Evolutionary conservation across 805 yeast genomes (phyloP), one percentile per base, ranked within the genome.

Genomic region (Hanseniaspora mollemarum): DNA sequence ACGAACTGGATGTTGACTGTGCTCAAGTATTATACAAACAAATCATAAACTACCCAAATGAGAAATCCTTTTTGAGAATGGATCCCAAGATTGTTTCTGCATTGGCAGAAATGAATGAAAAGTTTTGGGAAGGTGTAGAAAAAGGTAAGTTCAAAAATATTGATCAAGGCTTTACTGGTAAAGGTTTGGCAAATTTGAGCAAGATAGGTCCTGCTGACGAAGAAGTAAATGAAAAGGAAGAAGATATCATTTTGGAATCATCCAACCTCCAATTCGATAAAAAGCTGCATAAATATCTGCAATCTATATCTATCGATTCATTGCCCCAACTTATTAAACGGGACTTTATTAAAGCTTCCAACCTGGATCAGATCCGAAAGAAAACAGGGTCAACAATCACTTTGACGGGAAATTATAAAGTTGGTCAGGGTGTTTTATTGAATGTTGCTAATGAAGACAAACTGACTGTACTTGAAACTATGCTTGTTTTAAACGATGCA

Each of bases 91-190:
- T 73, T 25, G 67, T 83, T 2, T 50, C 62, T 16, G 36, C 33
- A 10, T 45, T 67, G 39, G 62, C 60, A 32, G 62, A 62, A 13
- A 70, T 87, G 61, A 78, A 83, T 0, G 64, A 69, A 3, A 58
- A 65, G 36, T 87, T 84, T 62, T 66, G 75, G 52, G 70, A 66
- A 13, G 85, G 81, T 52, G 71, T 85, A 54, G 78, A 79, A 55
- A 61, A 68, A 1, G 95, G 94, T 0, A 78, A 80, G 49, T 81
- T 73, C 60, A 75, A 72, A 57, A 46, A 38, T 28, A 71, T 76
- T 53, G 73, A 76, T 24, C 75, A 78, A 50, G 98, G 98, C 0
- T 92, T 87, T 68, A 94, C 96, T 3, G 98, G 98, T 19, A 81
- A 83, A 57, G 97, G 97, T 1, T 70, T 88, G 48, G 90, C 81